Evolutionary conservation across 108 stramenopile genomes (phyloP).

Genomic region (Stephanodiscus minutulus): DNA sequence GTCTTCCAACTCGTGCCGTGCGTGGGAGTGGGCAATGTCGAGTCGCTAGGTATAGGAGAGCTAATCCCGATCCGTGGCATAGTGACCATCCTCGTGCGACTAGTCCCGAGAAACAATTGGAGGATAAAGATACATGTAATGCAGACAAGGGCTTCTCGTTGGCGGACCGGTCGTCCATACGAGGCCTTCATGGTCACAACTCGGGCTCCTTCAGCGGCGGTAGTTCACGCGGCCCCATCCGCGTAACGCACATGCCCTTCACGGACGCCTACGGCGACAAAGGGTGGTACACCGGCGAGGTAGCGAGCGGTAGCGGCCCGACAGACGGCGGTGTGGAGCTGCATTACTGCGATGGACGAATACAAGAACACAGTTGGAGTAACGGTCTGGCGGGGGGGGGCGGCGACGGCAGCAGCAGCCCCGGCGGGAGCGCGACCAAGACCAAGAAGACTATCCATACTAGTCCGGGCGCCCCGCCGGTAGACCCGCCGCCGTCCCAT

Average conservation of each 20-base stretch:
- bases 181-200: not conserved
- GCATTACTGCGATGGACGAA: slow-evolving; percentile 49
- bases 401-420: not conserved
- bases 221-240: no score
- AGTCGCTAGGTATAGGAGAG: not conserved
- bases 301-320: slow-evolving; percentile 68
- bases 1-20: not conserved
- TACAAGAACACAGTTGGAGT: slow-evolving; percentile 33
- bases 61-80: not conserved
- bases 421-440: not conserved
- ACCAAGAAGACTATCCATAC: not conserved
- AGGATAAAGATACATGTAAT: no score
- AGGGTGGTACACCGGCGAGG: slow-evolving; percentile 76
- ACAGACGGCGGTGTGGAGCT: slow-evolving; percentile 68
- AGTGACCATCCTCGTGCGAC: no score
- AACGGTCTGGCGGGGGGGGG: slow-evolving; percentile 31
- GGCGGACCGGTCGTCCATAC: slow-evolving; percentile 5
- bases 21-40: not conserved
- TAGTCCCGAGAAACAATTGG: no score
- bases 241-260: slow-evolving; percentile 50
- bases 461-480: not conserved
- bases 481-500: no score
- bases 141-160: not conserved
- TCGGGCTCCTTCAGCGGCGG: no score
- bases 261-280: slow-evolving; percentile 81